phyloP scores from a whole-genome alignment of 164 flowering plant species.

The Dillenia turbinata region DNA sequence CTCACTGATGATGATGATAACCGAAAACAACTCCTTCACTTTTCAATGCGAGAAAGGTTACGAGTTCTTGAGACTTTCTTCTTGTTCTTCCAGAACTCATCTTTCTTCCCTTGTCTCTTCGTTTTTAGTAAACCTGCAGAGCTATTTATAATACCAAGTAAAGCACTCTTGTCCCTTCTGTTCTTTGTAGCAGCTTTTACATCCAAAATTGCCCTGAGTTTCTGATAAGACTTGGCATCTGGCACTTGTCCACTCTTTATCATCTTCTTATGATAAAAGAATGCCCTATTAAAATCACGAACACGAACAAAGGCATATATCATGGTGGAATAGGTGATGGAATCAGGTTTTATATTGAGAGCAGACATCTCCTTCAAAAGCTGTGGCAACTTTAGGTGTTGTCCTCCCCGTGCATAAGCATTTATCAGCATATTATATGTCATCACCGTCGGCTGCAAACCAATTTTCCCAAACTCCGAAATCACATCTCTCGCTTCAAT shows the following conservation, averaged over 20 bases:
- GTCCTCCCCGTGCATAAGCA: conserved; percentile 96
- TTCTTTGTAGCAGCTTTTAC: conserved; percentile 68
- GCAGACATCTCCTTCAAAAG: conserved; percentile 81
- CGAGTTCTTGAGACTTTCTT: conserved; percentile 21
- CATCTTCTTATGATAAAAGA: conserved; percentile 86
- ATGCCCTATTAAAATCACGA: conserved; percentile 88
- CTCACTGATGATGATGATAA: too few species aligned
- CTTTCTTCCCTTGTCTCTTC: conserved; percentile 66
- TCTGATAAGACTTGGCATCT: conserved; percentile 68
- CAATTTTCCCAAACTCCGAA: conserved; percentile 74
- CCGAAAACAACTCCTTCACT: not conserved
- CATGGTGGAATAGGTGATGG: conserved; percentile 77
- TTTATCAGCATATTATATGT: conserved; percentile 94
- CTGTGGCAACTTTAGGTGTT: conserved; percentile 73
- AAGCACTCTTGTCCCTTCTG: conserved; percentile 74
- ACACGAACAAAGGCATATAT: conserved; percentile 89
- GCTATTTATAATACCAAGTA: conserved; percentile 71
- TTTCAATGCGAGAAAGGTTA: not conserved
- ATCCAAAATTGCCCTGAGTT: conserved; percentile 72
- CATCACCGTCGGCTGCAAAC: conserved; percentile 74
- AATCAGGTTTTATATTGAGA: conserved; percentile 75
- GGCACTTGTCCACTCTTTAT: conserved; percentile 76
- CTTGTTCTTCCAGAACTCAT: conserved; percentile 89
- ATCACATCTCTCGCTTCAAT: conserved; percentile 83
- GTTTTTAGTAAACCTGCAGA: conserved; percentile 49